Conservation (phyloP, 192 early-diverging fungal genomes). For the Gigaspora rosea region DNA sequence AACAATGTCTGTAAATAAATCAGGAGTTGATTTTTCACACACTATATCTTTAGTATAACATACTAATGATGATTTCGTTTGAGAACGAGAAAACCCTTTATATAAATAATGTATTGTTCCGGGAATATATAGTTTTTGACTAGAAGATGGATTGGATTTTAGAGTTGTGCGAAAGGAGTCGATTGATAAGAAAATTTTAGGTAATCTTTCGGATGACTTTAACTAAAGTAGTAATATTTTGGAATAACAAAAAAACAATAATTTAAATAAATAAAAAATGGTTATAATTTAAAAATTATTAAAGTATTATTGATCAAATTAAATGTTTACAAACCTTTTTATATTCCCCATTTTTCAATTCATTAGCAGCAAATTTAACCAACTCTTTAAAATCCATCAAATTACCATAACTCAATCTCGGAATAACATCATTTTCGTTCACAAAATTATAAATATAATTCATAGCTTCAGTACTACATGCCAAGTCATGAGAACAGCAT, state of each 20-base stretch:
- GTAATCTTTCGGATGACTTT: neutral
- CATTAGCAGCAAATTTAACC: constrained; percentile 45
- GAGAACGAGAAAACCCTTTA: constrained; percentile 37
- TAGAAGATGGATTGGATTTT: neutral
- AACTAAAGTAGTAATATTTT: neutral
- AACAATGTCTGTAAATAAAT: constrained; percentile 39
- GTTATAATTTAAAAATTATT: neutral
- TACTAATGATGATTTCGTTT: constrained; percentile 32
- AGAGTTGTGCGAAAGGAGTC: neutral
- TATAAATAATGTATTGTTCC: constrained; percentile 44
- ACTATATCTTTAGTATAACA: constrained; percentile 45
- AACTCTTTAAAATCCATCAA: constrained; percentile 47
- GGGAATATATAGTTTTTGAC: constrained; percentile 30
- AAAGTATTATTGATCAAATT: neutral
- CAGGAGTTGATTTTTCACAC: constrained; percentile 42
- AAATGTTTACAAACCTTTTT: neutral
- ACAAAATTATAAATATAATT: constrained; percentile 41
- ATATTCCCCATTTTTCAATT: constrained; percentile 39
- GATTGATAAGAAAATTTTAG: constrained; percentile 7
- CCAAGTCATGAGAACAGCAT: constrained; percentile 39
- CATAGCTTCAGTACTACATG: constrained; percentile 30
- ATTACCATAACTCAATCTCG: constrained; percentile 44
- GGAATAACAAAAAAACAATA: neutral
- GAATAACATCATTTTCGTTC: constrained; percentile 47
- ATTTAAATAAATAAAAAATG: neutral